These are phyloP conservation scores for Solanum hybrid DNA, from an alignment of 305 asterid species.

Conservation along the genomic window DNA sequence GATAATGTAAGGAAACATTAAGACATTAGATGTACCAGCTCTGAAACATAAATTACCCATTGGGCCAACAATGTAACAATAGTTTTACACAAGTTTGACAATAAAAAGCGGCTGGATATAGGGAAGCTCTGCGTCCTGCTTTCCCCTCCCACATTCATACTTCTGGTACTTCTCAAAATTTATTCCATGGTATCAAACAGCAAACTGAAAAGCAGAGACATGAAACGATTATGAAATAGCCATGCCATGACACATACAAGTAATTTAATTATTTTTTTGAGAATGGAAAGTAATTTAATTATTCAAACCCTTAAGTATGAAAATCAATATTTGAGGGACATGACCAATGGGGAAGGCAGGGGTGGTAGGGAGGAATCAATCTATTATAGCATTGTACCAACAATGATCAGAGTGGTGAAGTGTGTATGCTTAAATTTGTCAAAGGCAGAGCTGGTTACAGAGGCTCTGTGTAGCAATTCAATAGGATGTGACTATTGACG, in stretches of 20 bases:
- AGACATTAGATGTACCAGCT: neutral
- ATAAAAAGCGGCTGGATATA: neutral
- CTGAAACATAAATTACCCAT: neutral
- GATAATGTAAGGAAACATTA: neutral
- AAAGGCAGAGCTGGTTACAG: neutral
- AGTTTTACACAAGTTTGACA: neutral
- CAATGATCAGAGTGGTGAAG: neutral
- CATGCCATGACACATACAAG: neutral
- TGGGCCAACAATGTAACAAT: neutral
- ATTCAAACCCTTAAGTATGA: neutral
- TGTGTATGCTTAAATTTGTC: neutral
- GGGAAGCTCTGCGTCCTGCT: slow-evolving; percentile 1
- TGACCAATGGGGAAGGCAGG: neutral
- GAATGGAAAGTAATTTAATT: neutral
- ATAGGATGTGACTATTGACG: neutral
- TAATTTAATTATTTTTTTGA: neutral
- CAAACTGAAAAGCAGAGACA: neutral
- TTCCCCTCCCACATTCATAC: neutral
- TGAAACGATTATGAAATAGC: neutral
- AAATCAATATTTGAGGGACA: neutral
- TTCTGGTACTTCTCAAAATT: neutral
- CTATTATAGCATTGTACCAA: neutral
- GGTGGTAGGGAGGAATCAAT: neutral
- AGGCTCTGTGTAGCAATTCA: neutral
- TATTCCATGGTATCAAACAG: neutral